Evolutionary conservation across 208 protist genomes (phyloP).

Genomic region (Blastocrithidia nonstop): DNA sequence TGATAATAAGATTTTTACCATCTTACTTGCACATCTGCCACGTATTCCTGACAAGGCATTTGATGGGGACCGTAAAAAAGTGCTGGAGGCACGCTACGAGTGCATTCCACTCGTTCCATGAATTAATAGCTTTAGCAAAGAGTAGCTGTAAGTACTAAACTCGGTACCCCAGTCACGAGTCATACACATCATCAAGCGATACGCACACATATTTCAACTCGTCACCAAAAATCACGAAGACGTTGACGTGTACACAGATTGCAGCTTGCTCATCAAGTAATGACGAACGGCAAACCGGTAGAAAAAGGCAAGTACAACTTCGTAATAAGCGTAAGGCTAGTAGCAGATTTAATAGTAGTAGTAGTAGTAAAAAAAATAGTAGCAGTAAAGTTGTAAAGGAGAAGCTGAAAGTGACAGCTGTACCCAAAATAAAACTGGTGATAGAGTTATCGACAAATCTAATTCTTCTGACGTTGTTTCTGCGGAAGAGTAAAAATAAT

Average conservation of each 20-base stretch:
- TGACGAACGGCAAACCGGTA: not conserved
- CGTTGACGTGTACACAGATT: conserved; percentile 11
- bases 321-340: too few species aligned
- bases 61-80: not conserved
- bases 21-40: conserved; percentile 48
- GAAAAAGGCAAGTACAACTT: not conserved
- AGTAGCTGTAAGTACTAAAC: conserved; percentile 44
- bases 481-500: too few species aligned
- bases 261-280: not conserved
- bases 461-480: too few species aligned
- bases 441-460: too few species aligned
- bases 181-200: conserved; percentile 25
- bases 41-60: conserved; percentile 11
- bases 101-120: conserved; percentile 38
- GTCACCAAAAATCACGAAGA: conserved; percentile 28
- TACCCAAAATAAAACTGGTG: too few species aligned
- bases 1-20: conserved; percentile 37
- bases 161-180: conserved; percentile 21
- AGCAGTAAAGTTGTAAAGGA: too few species aligned
- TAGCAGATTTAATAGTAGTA: too few species aligned
- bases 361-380: too few species aligned
- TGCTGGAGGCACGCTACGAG: conserved; percentile 18
- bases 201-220: conserved; percentile 65
- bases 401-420: too few species aligned
- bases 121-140: conserved; percentile 46